Evolutionary conservation across 2,329 filamentous ascomycete species (phyloP), one percentile per base, ranked within the genome.

Genomic region (Penicillium olsonii): DNA sequence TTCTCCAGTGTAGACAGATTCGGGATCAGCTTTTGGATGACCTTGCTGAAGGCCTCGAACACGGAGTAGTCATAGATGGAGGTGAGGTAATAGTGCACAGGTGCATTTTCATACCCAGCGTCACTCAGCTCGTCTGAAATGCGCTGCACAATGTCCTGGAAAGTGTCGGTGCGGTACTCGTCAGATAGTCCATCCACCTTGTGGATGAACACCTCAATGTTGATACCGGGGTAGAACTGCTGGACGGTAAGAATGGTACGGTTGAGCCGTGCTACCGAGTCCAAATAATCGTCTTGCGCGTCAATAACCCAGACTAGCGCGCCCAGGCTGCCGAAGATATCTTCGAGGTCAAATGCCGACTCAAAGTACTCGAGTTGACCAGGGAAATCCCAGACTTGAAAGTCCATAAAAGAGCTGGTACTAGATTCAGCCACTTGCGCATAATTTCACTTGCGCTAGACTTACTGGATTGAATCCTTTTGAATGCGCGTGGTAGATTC

Each of bases 11-110:
- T 95, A 5, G 91, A 90, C 7, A 99, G 82, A 54, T 95, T 89
- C 0, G 94, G 92, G 43, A 99, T 92, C 24, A 99, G 82, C 71
- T 96, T 96, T 72, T 99, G 94, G 56, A 99, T 96, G 55, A 99
- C 92, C 72, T 96, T 96, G 76, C 87, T 92, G 69, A 99, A 96
- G 42, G 94, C 94, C 73, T 99, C 94, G 68, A 97, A 99, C 66
- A 96, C 96, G 63, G 88, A 95, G 74, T 96, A 92, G 70, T 99
- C 94, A 78, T 97, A 99, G 69, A 99, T 99, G 67, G 88, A 95
- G 12, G 94, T 99, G 49, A 96, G 84, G 69, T 99, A 92, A 74
- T 96, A 99, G 51, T 88, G 92, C 56, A 99, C 89, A 1, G 90
- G 90, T 1, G 91, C 90, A 66, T 96, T 95, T 67, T 96, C 92